Evolutionary conservation across 2,329 filamentous ascomycete genomes (phyloP), one percentile per base, ranked within the genome.

Genomic region (Domatiomyces globalis): DNA sequence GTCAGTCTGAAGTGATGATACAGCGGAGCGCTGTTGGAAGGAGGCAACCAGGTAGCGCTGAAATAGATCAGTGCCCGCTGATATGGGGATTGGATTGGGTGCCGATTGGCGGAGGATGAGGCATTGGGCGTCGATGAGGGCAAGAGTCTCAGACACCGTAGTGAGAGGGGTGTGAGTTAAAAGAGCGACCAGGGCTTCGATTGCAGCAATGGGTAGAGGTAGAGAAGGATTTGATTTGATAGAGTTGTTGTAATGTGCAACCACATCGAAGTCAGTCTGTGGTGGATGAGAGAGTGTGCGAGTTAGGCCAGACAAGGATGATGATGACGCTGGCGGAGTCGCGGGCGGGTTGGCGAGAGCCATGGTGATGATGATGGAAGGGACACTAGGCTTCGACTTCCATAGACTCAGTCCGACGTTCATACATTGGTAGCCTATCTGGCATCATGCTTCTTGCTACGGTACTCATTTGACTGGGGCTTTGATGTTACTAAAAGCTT

Each of bases 181-280:
- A 54, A 92, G 83, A 63, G 84, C 80, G 60, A 96, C 92, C 54
- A 98, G 77, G 25, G 88, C 83, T 71, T 94, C 87, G 65, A 95
- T 95, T 53, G 89, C 88, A 18, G 92, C 92, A 51, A 98, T 86
- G 56, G 92, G 89, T 80, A 95, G 95, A 36, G 90, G 95, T 49
- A 96, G 77, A 56, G 94, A 86, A 9, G 84, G 77, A 66, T 96
- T 88, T 49, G 78, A 75, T 53, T 64, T 64, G 54, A 85, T 76
- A 47, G 85, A 76, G 48, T 73, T 69, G 61, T 78, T 74, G 71
- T 86, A 86, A 46, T 79, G 78, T 51, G 74, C 69, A 60, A 84
- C 80, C 55, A 86, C 81, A 66, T 73, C 74, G 59, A 57, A 59
- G 25, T 50, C 33, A 10, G 57, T 55, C 7, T 53, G 47, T 1